Conservation (phyloP, 805 yeast genomes). For the Hanseniaspora thailandica region DNA sequence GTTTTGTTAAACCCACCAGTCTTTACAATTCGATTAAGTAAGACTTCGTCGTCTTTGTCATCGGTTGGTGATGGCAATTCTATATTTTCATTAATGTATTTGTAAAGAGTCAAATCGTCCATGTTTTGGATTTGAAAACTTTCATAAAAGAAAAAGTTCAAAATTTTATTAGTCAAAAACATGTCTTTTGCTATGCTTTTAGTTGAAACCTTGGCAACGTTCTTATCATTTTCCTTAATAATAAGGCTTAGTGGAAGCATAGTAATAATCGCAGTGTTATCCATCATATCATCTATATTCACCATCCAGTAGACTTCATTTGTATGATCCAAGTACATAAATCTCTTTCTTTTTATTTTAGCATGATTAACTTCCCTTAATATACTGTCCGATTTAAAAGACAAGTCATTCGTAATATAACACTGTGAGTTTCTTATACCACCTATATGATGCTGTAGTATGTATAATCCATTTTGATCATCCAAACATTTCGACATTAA, state of each 20-base stretch:
- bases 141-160: conserved; percentile 11
- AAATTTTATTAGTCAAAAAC: conserved; percentile 6
- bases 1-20: conserved; percentile 11
- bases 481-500: background rate
- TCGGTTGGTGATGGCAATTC: background rate
- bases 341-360: conserved; percentile 3
- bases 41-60: background rate
- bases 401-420: conserved; percentile 11
- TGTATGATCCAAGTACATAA: conserved; percentile 3
- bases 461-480: background rate
- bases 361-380: background rate
- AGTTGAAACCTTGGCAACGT: background rate
- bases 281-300: conserved; percentile 1
- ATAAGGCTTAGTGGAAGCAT: conserved; percentile 9
- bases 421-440: conserved; percentile 13
- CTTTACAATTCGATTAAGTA: background rate
- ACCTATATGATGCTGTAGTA: conserved; percentile 12
- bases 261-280: conserved; percentile 4
- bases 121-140: background rate
- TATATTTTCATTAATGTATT: background rate
- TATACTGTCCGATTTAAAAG: background rate
- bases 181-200: background rate
- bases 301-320: conserved; percentile 8
- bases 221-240: conserved; percentile 2
- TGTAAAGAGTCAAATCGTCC: background rate